Conservation (phyloP, 2,329 filamentous ascomycete species). For the Xylaria sp. region DNA sequence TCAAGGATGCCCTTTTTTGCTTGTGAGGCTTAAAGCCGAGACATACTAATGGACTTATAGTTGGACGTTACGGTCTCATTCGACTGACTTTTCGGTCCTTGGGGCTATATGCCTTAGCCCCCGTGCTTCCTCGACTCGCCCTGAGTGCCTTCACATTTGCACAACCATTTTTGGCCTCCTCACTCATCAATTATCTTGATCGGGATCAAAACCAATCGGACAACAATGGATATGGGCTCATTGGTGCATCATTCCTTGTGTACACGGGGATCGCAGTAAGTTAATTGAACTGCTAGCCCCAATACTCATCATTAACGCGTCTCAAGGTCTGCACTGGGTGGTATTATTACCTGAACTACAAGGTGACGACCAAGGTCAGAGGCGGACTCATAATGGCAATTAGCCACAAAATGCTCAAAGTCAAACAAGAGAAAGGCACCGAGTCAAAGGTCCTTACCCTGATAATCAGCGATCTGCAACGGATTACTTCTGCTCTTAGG, state of each 20-base stretch:
- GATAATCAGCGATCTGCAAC: constrained; percentile 36
- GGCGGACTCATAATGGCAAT: constrained; percentile 33
- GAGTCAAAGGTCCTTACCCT: constrained; percentile 33
- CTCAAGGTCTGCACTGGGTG: constrained; percentile 34
- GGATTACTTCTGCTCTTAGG: constrained; percentile 28
- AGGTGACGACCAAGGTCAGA: constrained; percentile 27
- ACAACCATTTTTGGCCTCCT: constrained; percentile 38
- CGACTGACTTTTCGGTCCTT: constrained; percentile 22
- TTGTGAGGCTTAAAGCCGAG: background rate
- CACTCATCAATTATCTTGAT: constrained; percentile 34
- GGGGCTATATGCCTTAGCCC: constrained; percentile 29
- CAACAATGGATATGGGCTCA: constrained; percentile 37
- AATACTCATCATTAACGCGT: constrained; percentile 3
- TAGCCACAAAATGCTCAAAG: constrained; percentile 34
- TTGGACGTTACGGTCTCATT: constrained; percentile 25
- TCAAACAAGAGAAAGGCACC: constrained; percentile 30
- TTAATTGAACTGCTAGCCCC: background rate
- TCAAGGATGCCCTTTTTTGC: background rate
- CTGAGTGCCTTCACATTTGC: constrained; percentile 36
- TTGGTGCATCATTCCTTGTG: constrained; percentile 36
- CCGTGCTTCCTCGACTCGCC: constrained; percentile 34
- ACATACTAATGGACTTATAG: constrained; percentile 21
- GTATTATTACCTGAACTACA: constrained; percentile 35
- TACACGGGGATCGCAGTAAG: constrained; percentile 38
- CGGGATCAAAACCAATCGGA: constrained; percentile 10